Conservation (phyloP, 23 red algal species). For the Cyanidium caldarium region DNA sequence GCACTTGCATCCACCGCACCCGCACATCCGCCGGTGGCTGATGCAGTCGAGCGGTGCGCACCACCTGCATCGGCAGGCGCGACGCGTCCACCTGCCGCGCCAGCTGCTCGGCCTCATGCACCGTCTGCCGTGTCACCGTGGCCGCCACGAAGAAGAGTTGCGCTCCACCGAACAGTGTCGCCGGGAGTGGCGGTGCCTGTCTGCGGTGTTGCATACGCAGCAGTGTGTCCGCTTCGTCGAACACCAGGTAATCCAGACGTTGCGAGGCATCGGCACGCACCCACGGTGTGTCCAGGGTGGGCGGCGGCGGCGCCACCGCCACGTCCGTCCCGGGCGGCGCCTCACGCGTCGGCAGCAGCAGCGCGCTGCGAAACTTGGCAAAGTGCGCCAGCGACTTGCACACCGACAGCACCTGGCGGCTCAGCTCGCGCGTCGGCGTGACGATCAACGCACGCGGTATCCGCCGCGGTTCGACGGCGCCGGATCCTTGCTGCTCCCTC, state of each 20-base stretch:
- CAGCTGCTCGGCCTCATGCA: neutral
- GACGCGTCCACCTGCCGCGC: neutral
- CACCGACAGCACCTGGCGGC: conserved; percentile 26
- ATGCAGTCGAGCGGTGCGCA: neutral
- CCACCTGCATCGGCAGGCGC: neutral
- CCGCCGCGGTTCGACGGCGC: conserved; percentile 2
- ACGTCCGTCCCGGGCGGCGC: neutral
- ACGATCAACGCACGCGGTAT: conserved; percentile 32
- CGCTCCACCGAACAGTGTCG: neutral
- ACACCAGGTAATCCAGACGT: neutral
- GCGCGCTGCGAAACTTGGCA: neutral
- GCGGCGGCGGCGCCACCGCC: neutral
- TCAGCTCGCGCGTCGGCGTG: conserved; percentile 80
- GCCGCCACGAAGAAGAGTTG: neutral
- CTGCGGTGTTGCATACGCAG: neutral
- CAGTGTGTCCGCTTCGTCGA: neutral
- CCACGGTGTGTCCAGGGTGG: neutral
- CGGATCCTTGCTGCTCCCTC: neutral
- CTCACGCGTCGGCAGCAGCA: neutral
- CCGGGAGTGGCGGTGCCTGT: neutral
- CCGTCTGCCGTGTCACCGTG: neutral
- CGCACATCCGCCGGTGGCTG: neutral
- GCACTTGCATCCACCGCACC: neutral
- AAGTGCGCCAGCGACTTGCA: neutral
- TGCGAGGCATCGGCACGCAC: neutral